Base-by-base conservation (phyloP, 208 protist genomes). In the Wallacemonas collosoma region DNA sequence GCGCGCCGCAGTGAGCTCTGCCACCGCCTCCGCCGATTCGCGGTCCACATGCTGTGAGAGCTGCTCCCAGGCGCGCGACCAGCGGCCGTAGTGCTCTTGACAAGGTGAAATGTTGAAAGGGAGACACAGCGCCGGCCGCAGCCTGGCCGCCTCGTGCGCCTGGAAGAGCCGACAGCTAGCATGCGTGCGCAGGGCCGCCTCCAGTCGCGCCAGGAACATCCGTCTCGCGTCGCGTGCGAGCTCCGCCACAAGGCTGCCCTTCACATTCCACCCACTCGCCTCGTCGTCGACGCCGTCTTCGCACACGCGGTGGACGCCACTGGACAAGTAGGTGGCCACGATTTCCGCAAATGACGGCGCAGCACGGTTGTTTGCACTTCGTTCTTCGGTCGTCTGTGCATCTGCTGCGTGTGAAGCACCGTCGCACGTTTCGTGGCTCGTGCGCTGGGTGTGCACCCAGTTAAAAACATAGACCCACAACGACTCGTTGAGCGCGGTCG, bases 401-500 rank as follows among this genome's bases (percentile, higher is more conserved):
- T 50, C 8, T 50, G 1, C 45, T 6, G 45, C 45, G 45, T 12
- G 45, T 6, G 6, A 12, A 12, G 8, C 45, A 12, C 12, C 45
- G 45, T 12, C 45, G 45, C 45, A 12, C 12, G 45, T 50, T 50
- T 50, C 45, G 45, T 50, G 45, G 45, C 0, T 12, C 12, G 6
- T 12, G 15, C 14, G 60, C 26, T 65, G 60, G 11, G 3, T 26
- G 12, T 65, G 60, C 40, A 65, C 43, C 60, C 60, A 65, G 3
- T 8, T 35, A 36, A 50, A 65, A 14, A 65, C 12, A n/a, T 44
- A 17, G 41, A 48, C 12, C 60, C 60, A 65, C 9, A 65, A 12
- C 3, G 60, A 65, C 43, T 65, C 60, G 60, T 65, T 65, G 11
- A 65, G 60, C 15, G 60, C 36, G 6, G 40, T 48, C 11, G 60